Percentiles rank a stretch among this genome's conserved stretches.
Evolutionary conservation across 495 filamentous ascomycete species (phyloP).

Genomic region (Penicillium pulvis): DNA sequence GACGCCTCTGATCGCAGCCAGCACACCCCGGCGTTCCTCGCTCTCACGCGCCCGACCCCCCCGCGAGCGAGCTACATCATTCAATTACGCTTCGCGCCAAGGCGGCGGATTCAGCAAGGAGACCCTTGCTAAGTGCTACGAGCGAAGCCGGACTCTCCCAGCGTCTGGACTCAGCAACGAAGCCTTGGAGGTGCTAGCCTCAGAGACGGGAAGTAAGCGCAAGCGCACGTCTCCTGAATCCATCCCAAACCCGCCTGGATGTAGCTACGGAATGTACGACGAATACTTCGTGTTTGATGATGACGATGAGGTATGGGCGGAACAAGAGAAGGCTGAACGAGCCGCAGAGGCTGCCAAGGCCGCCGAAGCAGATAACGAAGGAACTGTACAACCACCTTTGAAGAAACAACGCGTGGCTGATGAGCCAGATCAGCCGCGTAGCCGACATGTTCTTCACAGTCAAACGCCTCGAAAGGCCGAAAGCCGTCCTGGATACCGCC

Average conservation of each 20-base stretch:
- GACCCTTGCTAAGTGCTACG: neutral
- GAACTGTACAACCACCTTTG: neutral
- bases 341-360: conserved; percentile 3
- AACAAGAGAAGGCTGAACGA: conserved; percentile 28
- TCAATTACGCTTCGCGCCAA: neutral
- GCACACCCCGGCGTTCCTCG: neutral
- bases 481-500: neutral
- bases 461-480: neutral
- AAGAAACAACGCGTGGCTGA: conserved; percentile 10
- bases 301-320: conserved; percentile 20
- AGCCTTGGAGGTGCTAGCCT: neutral
- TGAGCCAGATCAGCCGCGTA: neutral
- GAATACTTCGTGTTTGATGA: conserved; percentile 43
- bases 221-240: conserved; percentile 48
- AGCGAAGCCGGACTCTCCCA: neutral
- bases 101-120: neutral
- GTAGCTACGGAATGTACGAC: conserved; percentile 46
- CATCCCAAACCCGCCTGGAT: conserved; percentile 48
- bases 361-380: neutral
- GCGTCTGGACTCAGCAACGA: neutral
- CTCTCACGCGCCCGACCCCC: neutral
- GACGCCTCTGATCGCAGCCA: neutral
- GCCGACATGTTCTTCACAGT: neutral
- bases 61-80: neutral
- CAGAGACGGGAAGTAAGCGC: conserved; percentile 14